Evolutionary conservation across 2,329 filamentous ascomycete genomes (phyloP).

Genomic region (Dothistroma pini): DNA sequence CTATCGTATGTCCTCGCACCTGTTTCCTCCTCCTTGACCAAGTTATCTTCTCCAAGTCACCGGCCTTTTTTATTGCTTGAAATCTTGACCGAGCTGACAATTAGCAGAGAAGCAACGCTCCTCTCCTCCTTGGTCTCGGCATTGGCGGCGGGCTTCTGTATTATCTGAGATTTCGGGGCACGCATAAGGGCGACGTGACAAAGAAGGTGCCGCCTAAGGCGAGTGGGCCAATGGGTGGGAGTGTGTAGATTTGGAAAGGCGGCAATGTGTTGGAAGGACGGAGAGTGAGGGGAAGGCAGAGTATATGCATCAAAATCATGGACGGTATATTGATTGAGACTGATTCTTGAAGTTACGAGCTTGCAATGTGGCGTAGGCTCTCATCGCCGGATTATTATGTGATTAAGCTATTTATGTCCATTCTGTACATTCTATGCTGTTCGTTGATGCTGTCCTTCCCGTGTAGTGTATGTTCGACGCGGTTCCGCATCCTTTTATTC

Average conservation of each 20-base stretch:
- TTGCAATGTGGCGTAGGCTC: not conserved
- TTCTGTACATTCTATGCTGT: not conserved
- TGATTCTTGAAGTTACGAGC: too few relatives aligned
- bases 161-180: not conserved
- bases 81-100: not conserved
- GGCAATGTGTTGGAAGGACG: not conserved
- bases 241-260: not conserved
- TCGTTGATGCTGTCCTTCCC: not conserved
- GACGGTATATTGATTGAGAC: too few relatives aligned
- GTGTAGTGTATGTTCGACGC: not conserved
- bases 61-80: not conserved
- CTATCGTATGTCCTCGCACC: not conserved
- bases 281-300: not conserved
- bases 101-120: not conserved
- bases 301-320: not conserved
- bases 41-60: not conserved
- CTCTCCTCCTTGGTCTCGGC: not conserved
- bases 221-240: slow-evolving; percentile 1
- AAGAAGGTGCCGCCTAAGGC: not conserved
- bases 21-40: not conserved
- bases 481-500: not conserved
- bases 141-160: not conserved
- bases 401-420: not conserved
- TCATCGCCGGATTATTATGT: not conserved
- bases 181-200: not conserved